These are phyloP conservation scores for Acer yangbiense DNA, from an alignment of 345 rosid genomes.

Conservation along the genomic window DNA sequence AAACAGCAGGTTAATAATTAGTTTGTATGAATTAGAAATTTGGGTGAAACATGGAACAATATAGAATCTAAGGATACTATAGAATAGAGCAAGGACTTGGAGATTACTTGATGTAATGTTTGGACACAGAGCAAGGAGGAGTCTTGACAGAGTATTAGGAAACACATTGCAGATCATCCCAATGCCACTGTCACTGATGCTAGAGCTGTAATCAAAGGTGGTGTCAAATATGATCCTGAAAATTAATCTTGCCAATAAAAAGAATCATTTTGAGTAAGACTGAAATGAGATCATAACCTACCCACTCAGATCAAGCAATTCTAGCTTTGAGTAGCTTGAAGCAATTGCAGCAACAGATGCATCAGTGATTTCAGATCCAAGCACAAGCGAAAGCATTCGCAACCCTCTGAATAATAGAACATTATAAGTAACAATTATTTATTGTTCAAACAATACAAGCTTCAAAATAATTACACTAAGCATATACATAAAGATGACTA, in stretches of 20 bases:
- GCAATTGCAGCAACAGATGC: slow-evolving; percentile 95
- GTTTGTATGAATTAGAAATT: neutral
- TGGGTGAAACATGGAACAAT: neutral
- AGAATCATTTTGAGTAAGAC: slow-evolving; percentile 3
- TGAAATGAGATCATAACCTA: slow-evolving; percentile 42
- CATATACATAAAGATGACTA: neutral
- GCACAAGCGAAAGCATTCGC: slow-evolving; percentile 93
- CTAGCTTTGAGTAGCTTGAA: slow-evolving; percentile 71
- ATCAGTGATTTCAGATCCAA: slow-evolving; percentile 88
- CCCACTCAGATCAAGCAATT: slow-evolving; percentile 98
- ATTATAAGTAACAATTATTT: slow-evolving; percentile 16
- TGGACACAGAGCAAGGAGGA: slow-evolving; percentile 94
- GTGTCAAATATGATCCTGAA: slow-evolving; percentile 15
- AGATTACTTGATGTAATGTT: slow-evolving; percentile 93
- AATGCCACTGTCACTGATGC: slow-evolving; percentile 91
- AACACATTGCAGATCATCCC: slow-evolving; percentile 97
- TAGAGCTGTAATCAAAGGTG: slow-evolving; percentile 63
- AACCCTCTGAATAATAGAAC: slow-evolving; percentile 51
- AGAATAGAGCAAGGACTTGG: slow-evolving; percentile 23
- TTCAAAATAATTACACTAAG: neutral
- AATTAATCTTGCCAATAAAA: neutral
- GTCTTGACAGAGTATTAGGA: slow-evolving; percentile 73
- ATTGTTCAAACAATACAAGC: neutral
- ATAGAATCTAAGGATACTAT: neutral
- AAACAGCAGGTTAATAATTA: neutral